These are phyloP conservation scores for Clonostachys rosea DNA, from an alignment of 2,329 filamentous ascomycete species.

Conservation along the genomic window DNA sequence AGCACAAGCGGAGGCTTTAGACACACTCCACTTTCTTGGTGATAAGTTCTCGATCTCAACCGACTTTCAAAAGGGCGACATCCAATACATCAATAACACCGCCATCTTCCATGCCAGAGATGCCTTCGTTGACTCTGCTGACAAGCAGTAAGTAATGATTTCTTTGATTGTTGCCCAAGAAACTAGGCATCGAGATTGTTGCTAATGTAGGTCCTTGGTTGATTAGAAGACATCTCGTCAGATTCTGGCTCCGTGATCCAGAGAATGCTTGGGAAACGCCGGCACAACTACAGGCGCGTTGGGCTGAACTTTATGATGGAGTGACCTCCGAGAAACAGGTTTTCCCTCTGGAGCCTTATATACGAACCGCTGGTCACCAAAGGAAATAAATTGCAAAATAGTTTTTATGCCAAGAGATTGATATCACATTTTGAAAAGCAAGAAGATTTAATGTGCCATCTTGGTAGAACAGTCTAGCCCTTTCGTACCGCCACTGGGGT, in stretches of 20 bases:
- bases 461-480: too few species aligned
- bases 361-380: conserved; percentile 14
- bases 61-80: conserved; percentile 44
- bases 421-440: too few species aligned
- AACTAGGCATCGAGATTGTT: not conserved
- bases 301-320: conserved; percentile 47
- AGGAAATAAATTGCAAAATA: not conserved
- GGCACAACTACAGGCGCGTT: conserved; percentile 34
- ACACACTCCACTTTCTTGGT: conserved; percentile 43
- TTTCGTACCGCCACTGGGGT: too few species aligned
- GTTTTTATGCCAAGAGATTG: too few species aligned
- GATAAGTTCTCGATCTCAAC: conserved; percentile 38
- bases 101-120: conserved; percentile 48
- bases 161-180: not conserved
- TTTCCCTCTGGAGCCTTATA: conserved; percentile 48
- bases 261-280: conserved; percentile 45
- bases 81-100: conserved; percentile 52
- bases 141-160: conserved; percentile 31
- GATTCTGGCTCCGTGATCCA: conserved; percentile 44
- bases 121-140: conserved; percentile 36
- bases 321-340: conserved; percentile 46
- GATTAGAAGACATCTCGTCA: conserved; percentile 36
- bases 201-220: too few species aligned
- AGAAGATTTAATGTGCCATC: too few species aligned
- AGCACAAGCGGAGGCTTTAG: conserved; percentile 46